Percentiles rank a stretch among this genome's conserved stretches.
These are phyloP conservation scores for Starmerella asiatica DNA, from an alignment of 805 yeast species.

Conservation along the genomic window DNA sequence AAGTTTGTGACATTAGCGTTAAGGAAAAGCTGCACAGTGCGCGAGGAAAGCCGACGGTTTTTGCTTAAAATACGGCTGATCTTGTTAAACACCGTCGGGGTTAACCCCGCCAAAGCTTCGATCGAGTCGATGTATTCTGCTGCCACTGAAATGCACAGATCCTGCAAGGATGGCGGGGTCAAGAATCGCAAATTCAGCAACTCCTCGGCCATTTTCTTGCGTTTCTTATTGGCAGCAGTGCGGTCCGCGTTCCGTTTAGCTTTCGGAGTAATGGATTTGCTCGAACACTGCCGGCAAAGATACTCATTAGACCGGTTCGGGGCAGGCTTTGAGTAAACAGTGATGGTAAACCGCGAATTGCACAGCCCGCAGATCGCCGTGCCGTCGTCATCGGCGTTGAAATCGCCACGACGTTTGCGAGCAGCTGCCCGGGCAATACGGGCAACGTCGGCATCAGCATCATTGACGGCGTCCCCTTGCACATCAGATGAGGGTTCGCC, in stretches of 20 bases:
- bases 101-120: slow-evolving; percentile 78
- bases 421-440: slow-evolving; percentile 22
- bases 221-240: slow-evolving; percentile 41
- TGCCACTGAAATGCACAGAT: slow-evolving; percentile 57
- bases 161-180: slow-evolving; percentile 59
- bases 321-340: slow-evolving; percentile 48
- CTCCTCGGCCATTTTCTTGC: slow-evolving; percentile 74
- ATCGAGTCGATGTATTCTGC: slow-evolving; percentile 57
- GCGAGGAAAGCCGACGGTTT: slow-evolving; percentile 63
- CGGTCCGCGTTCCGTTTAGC: slow-evolving; percentile 6
- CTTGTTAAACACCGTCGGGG: slow-evolving; percentile 53
- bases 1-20: slow-evolving; percentile 42
- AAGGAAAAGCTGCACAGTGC: slow-evolving; percentile 61
- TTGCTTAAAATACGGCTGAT: slow-evolving; percentile 66
- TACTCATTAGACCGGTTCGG: slow-evolving; percentile 29
- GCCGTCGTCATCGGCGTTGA: slow-evolving; percentile 30
- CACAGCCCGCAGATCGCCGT: slow-evolving; percentile 54
- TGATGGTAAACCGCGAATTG: slow-evolving; percentile 41
- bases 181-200: slow-evolving; percentile 56
- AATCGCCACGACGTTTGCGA: slow-evolving; percentile 18
- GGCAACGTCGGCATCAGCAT: slow-evolving; percentile 12
- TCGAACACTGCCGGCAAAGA: slow-evolving; percentile 48
- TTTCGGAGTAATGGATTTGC: slow-evolving; percentile 14
- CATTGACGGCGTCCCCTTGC: slow-evolving; percentile 18
- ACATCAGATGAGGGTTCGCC: slow-evolving; percentile 19